Percentiles rank a stretch among this genome's conserved stretches.
These are phyloP conservation scores for Haplosporangium sp. DNA, from an alignment of 371 early-diverging fungal species.

Conservation along the genomic window DNA sequence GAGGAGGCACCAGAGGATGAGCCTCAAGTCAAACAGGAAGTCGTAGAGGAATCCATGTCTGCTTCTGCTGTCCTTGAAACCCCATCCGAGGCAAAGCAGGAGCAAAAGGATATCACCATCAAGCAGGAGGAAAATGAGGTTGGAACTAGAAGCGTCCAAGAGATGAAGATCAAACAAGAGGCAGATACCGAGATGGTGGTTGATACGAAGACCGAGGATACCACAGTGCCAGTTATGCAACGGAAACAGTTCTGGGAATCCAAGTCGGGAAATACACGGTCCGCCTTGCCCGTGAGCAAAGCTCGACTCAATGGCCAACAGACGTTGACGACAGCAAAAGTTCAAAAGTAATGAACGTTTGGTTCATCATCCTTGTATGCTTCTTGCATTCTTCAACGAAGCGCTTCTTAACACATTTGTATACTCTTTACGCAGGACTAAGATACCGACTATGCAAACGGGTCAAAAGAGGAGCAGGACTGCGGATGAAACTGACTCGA, in stretches of 20 bases:
- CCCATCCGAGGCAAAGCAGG: not conserved
- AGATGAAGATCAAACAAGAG: slow-evolving; percentile 4
- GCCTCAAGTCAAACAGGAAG: slow-evolving; percentile 7
- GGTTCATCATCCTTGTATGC: not conserved
- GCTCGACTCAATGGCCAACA: slow-evolving; percentile 3
- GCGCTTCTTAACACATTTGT: not conserved
- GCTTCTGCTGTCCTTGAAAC: not conserved
- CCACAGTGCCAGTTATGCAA: slow-evolving; percentile 21
- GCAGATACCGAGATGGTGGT: not conserved
- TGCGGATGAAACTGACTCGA: slow-evolving; percentile 7
- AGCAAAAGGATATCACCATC: slow-evolving; percentile 5
- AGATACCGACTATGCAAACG: not conserved
- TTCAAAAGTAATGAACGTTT: not conserved
- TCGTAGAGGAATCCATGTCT: not conserved
- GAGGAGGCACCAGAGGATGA: slow-evolving; percentile 9
- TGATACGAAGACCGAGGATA: slow-evolving; percentile 18
- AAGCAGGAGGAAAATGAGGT: slow-evolving; percentile 5
- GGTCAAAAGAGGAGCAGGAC: slow-evolving; percentile 23
- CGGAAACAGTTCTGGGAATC: slow-evolving; percentile 47
- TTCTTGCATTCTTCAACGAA: not conserved
- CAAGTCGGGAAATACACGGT: slow-evolving; percentile 18
- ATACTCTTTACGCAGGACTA: not conserved
- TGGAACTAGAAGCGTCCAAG: not conserved
- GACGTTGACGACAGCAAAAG: not conserved
- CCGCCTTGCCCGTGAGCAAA: slow-evolving; percentile 27